phyloP scores from a whole-genome alignment of 768 basidiomycete genomes.

The Mrakia blollopis region DNA sequence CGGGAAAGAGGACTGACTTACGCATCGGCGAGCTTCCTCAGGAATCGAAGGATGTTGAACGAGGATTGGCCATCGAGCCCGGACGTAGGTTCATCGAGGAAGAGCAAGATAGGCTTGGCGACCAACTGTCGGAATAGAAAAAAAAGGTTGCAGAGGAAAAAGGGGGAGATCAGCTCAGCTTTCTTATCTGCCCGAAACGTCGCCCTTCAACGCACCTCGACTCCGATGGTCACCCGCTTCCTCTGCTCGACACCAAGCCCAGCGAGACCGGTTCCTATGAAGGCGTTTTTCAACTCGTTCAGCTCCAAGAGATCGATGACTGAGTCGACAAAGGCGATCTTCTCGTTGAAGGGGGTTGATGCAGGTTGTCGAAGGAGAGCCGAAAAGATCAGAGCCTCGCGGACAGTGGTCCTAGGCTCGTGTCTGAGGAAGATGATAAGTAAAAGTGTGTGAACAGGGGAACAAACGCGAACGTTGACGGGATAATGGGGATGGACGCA shows the following conservation, averaged over 20 bases:
- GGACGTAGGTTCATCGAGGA: slow-evolving; percentile 52
- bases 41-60: slow-evolving; percentile 68
- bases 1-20: no score
- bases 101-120: slow-evolving; percentile 48
- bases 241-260: slow-evolving; percentile 35
- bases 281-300: neutral
- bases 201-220: slow-evolving; percentile 38
- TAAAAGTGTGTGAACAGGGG: no score
- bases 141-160: no score
- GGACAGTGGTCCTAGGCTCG: slow-evolving; percentile 44
- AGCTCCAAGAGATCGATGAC: slow-evolving; percentile 15
- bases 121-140: slow-evolving; percentile 36
- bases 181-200: neutral
- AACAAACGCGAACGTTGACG: no score
- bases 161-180: neutral
- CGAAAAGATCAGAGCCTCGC: slow-evolving; percentile 48
- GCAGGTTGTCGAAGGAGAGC: slow-evolving; percentile 48
- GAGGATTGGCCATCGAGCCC: slow-evolving; percentile 73
- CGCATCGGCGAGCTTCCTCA: slow-evolving; percentile 67
- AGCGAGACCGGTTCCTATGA: slow-evolving; percentile 2
- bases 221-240: slow-evolving; percentile 42
- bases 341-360: slow-evolving; percentile 41
- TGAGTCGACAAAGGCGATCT: slow-evolving; percentile 48
- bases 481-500: no score
- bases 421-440: no score